phyloP scores from a whole-genome alignment of 164 flowering plant genomes.

The Litsea cubeba region DNA sequence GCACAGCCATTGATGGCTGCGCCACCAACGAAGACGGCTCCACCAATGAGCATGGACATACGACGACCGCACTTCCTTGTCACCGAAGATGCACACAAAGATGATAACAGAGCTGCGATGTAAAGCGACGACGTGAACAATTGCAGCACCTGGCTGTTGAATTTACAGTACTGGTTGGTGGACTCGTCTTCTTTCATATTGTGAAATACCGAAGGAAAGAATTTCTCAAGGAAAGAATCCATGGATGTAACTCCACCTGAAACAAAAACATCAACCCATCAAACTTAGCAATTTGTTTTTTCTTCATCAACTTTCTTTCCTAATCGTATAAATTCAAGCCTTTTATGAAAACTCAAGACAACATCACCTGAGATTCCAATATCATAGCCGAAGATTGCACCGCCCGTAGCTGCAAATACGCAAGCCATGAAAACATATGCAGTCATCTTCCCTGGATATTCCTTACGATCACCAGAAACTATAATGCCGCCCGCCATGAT shows the following conservation, averaged over 20 bases:
- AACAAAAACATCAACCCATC: not conserved
- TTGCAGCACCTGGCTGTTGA: slow-evolving; percentile 47
- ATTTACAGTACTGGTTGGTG: slow-evolving; percentile 42
- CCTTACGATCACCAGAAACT: not conserved
- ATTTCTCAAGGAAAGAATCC: slow-evolving; percentile 50
- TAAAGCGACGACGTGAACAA: slow-evolving; percentile 66
- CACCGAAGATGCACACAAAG: slow-evolving; percentile 42
- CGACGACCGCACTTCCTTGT: slow-evolving; percentile 41
- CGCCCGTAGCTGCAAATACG: slow-evolving; percentile 11
- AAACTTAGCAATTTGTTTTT: no score
- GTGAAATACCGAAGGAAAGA: slow-evolving; percentile 50
- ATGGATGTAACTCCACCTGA: slow-evolving; percentile 78
- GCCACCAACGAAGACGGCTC: slow-evolving; percentile 27
- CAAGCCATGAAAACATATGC: slow-evolving; percentile 3
- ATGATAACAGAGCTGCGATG: slow-evolving; percentile 49
- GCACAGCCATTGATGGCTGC: slow-evolving; percentile 52
- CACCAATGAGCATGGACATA: slow-evolving; percentile 51
- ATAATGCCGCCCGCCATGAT: not conserved
- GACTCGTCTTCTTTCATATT: slow-evolving; percentile 31
- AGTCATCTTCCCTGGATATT: slow-evolving; percentile 8
- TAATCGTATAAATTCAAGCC: no score
- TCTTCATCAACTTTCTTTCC: no score
- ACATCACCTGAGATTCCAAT: slow-evolving; percentile 10
- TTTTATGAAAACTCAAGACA: no score
- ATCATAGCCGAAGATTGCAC: slow-evolving; percentile 13